A percentile compares a stretch with the other conserved stretches of the same genome.
phyloP scores from a whole-genome alignment of 345 rosid species.

The Hibiscus syriacus region DNA sequence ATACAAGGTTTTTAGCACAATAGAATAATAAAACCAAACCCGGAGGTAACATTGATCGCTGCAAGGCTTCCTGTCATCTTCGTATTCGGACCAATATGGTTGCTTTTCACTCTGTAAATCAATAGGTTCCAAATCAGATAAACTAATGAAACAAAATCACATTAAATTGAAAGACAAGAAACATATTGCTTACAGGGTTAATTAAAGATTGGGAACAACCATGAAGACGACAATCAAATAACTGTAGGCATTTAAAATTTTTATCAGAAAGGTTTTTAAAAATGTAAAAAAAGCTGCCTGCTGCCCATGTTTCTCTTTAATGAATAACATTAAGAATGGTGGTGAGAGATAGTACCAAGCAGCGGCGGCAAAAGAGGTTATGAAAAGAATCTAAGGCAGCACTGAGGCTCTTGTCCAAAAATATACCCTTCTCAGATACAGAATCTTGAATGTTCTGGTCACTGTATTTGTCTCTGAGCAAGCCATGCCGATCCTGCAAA shows the following conservation, averaged over 20 bases:
- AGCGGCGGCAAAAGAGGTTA: slow-evolving; percentile 97
- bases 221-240: slow-evolving; percentile 97
- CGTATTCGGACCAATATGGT: slow-evolving; percentile 67
- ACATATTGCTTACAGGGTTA: slow-evolving; percentile 58
- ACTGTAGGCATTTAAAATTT: slow-evolving; percentile 40
- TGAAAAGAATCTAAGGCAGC: slow-evolving; percentile 97
- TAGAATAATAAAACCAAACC: slow-evolving; percentile 37
- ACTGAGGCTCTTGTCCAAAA: slow-evolving; percentile 69
- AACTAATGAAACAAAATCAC: slow-evolving; percentile 12
- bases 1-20: not conserved
- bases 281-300: slow-evolving; percentile 9
- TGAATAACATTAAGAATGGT: slow-evolving; percentile 1
- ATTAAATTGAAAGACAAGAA: slow-evolving; percentile 1
- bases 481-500: slow-evolving; percentile 68
- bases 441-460: slow-evolving; percentile 34
- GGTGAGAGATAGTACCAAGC: slow-evolving; percentile 55
- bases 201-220: slow-evolving; percentile 91
- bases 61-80: slow-evolving; percentile 84
- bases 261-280: slow-evolving; percentile 16
- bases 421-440: slow-evolving; percentile 44
- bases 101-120: slow-evolving; percentile 79
- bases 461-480: slow-evolving; percentile 46
- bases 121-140: slow-evolving; percentile 20
- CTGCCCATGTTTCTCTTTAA: slow-evolving; percentile 1
- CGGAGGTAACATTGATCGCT: slow-evolving; percentile 71